phyloP scores from a whole-genome alignment of 2,329 filamentous ascomycete species.

The Triangularia verruculosa region DNA sequence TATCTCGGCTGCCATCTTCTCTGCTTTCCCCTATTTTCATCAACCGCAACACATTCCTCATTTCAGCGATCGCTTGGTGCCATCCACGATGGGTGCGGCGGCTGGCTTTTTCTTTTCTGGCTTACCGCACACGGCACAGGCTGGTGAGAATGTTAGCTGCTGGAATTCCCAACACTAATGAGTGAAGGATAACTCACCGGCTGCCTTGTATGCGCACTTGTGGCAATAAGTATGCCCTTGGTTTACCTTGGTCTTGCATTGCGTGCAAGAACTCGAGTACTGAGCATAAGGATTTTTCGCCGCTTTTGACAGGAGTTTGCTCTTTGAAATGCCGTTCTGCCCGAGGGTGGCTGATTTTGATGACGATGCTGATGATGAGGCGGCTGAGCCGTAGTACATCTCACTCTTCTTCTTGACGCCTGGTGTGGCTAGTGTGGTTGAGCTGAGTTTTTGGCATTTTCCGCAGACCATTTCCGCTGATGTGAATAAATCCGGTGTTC shows the following conservation, averaged over 20 bases:
- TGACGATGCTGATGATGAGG: slow-evolving; percentile 41
- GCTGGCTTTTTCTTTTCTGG: slow-evolving; percentile 49
- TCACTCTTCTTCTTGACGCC: slow-evolving; percentile 66
- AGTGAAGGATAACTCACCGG: slow-evolving; percentile 41
- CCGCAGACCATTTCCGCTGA: slow-evolving; percentile 56
- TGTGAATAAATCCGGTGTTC: neutral
- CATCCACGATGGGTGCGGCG: slow-evolving; percentile 51
- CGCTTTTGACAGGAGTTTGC: slow-evolving; percentile 61
- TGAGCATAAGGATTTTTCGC: slow-evolving; percentile 65
- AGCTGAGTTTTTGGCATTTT: slow-evolving; percentile 61
- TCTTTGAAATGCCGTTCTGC: slow-evolving; percentile 60
- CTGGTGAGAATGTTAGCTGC: slow-evolving; percentile 36
- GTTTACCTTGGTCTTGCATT: slow-evolving; percentile 62
- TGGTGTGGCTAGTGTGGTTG: slow-evolving; percentile 61
- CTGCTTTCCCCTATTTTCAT: neutral
- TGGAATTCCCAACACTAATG: too few species aligned
- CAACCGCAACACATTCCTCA: slow-evolving; percentile 33
- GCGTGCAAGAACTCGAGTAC: slow-evolving; percentile 57
- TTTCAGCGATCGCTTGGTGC: slow-evolving; percentile 62
- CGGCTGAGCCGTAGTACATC: slow-evolving; percentile 61
- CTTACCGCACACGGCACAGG: slow-evolving; percentile 64
- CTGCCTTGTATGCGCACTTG: slow-evolving; percentile 59
- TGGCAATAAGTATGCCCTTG: slow-evolving; percentile 60
- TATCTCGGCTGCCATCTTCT: too few species aligned
- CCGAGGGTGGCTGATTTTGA: slow-evolving; percentile 52